Evolutionary conservation across 2,329 filamentous ascomycete species (phyloP), one percentile per base, ranked within the genome.

Genomic region (Pseudonectria foliicola): DNA sequence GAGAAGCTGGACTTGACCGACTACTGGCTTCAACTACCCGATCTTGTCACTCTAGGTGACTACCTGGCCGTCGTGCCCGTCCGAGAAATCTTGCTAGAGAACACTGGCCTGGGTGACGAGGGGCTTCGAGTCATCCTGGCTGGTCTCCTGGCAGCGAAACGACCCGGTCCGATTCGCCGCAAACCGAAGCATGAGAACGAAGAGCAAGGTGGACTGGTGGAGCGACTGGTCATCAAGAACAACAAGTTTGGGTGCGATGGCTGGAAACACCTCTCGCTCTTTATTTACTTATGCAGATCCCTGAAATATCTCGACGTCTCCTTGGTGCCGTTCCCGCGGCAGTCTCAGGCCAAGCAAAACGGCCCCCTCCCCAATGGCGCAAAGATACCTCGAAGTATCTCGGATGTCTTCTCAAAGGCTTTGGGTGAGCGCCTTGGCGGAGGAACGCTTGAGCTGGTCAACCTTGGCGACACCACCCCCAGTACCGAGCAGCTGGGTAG

Each of bases 21-120:
- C 12, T 93, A 92, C 44, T 80, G 81, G 56, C 73, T 98, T 63
- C 83, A 90, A 39, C 63, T 93, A 29, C 75, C 82, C 3, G 92
- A 98, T 55, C 71, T 95, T 16, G 63, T 89, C 33, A 95, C 92
- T 0, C 70, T 98, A 2, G 86, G 89, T 32, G 92, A 98, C 56
- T 98, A 90, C 69, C 70, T 98, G 27, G 90, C 92, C 5, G 80
- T 98, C 6, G 90, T 96, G 1, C 90, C 92, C 0, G 81, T 96
- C 3, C 82, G 85, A 47, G 87, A 93, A 52, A 63, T 98, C 1
- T 70, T 93, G 6, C 63, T 96, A 35, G 89, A 95, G 52, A 86
- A 93, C 54, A 90, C 87, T 40, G 85, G 87, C 6, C 63, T 98
- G 25, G 85, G 75, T 2, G 89, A 96, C 50, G 88, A 94, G 56